Conservation (phyloP, 768 basidiomycete species). For the Panaeolus papilionaceus region DNA sequence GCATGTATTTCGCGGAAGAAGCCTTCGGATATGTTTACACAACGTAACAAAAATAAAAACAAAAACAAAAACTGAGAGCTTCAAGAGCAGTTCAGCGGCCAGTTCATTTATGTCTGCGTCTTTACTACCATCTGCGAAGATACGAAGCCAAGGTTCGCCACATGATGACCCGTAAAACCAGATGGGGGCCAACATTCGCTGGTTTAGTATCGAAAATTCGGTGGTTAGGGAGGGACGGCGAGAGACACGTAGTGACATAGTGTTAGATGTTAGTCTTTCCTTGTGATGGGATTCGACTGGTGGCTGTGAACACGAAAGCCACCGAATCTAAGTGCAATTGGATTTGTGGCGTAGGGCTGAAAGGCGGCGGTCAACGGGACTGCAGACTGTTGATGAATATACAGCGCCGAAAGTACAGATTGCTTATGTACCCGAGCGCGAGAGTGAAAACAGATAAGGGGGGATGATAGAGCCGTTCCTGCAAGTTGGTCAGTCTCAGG, state of each 20-base stretch:
- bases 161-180: background rate
- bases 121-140: background rate
- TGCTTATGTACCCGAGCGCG: background rate
- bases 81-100: background rate
- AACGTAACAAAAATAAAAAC: background rate
- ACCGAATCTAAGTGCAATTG: background rate
- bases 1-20: slow-evolving; percentile 13
- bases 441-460: background rate
- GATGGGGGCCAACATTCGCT: background rate
- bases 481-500: background rate
- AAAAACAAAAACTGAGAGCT: background rate
- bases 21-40: background rate
- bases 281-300: background rate
- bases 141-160: background rate
- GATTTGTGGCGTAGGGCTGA: slow-evolving; percentile 7
- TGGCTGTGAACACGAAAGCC: slow-evolving; percentile 3
- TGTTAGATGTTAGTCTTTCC: background rate
- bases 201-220: background rate
- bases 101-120: background rate
- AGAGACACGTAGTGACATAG: background rate
- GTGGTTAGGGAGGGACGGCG: background rate
- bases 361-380: slow-evolving; percentile 12
- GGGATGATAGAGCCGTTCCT: background rate
- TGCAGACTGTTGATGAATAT: background rate
- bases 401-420: background rate